Evolutionary conservation across 306 rosid genomes (phyloP), one percentile per base, ranked within the genome.

Genomic region (Begonia fuchsioides): DNA sequence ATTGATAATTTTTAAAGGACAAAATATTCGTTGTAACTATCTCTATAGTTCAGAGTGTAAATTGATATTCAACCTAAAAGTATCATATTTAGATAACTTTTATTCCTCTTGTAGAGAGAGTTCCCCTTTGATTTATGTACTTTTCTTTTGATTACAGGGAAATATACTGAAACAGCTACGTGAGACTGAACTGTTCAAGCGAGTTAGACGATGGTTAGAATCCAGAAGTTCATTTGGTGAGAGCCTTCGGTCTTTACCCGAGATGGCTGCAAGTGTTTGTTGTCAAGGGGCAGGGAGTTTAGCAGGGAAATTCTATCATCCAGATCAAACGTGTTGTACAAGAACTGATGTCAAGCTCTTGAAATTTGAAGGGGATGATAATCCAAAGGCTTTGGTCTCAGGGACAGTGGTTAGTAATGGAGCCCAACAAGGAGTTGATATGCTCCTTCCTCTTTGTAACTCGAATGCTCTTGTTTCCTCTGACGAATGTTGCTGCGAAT

Each of bases 261-360:
- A 55, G 54, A 67, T 81, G 57, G 87, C 79, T 32, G 72, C 80
- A 52, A 19, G 63, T 50, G 59, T 74, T 53, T 78, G 90, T 63
- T 78, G 90, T 62, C 84, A 78, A 72, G 90, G 84, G 52, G 93
- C 78, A 39, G 66, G 63, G 68, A 56, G 67, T 46, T 70, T 78
- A 54, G 62, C 63, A 15, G 76, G 76, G 54, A 67, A 68, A 47
- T 44, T 19, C 52, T 39, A 65, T 46, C 53, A 54, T 17, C 72
- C 59, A 0, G 49, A 62, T 50, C 63, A 45, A 55, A 53, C 43
- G 8, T 70, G 75, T 70, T 81, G 84, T 53, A 40, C 39, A 32
- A 58, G 70, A 66, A 76, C 87, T 26, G 61, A 66, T 39, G 59
- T 81, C 15, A 78, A 71, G 14, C 63, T 62, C 51, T 44, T 81